These are phyloP conservation scores for Pholiota microspora DNA, from an alignment of 768 basidiomycete genomes.

Conservation along the genomic window DNA sequence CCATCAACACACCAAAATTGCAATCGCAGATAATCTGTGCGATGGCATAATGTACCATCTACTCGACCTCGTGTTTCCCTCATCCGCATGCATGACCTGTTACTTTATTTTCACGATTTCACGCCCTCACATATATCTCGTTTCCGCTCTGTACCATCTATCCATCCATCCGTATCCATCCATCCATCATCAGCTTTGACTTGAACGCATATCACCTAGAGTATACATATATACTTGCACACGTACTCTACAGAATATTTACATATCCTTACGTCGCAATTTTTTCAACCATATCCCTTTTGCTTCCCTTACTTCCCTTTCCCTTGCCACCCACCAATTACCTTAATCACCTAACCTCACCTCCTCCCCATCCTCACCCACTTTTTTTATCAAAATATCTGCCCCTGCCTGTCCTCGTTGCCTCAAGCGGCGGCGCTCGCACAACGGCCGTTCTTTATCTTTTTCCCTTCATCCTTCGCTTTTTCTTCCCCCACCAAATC, in stretches of 20 bases:
- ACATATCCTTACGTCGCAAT: not conserved
- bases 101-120: constrained; percentile 4
- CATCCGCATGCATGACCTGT: not conserved
- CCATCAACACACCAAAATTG: not conserved
- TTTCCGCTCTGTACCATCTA: not conserved
- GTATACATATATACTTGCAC: not conserved
- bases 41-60: not conserved
- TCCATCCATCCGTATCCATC: not conserved
- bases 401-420: not conserved
- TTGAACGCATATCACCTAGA: not conserved
- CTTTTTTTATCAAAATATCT: not conserved
- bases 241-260: not conserved
- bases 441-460: not conserved
- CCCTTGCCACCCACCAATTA: not conserved
- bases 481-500: not conserved
- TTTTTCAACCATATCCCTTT: constrained; percentile 2
- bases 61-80: not conserved
- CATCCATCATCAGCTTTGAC: not conserved
- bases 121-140: constrained; percentile 1
- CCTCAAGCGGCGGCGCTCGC: not conserved
- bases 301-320: not conserved
- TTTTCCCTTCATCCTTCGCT: not conserved
- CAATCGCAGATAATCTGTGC: not conserved
- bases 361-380: not conserved
- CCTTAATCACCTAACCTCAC: not conserved